Evolutionary conservation across 768 basidiomycete species (phyloP), one percentile per base, ranked within the genome.

Genomic region (Rhodotorula diobovata): DNA sequence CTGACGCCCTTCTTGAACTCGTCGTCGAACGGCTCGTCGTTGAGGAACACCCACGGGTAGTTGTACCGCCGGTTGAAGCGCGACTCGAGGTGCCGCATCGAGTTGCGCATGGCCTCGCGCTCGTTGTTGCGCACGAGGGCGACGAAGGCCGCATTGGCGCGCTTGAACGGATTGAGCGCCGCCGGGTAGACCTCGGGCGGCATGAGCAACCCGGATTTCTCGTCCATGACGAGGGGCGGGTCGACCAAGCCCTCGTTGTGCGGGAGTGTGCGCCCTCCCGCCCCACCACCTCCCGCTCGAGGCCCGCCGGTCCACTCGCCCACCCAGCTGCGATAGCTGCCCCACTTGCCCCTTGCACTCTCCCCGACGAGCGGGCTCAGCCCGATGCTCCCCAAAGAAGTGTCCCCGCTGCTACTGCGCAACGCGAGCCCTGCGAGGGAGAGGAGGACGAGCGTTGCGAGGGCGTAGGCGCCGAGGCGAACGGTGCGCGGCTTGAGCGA

Each of bases 51-150:
- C 58, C 58, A 59, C 28, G 75, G 71, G 80, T 92, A 92, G 25
- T 85, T 83, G 75, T 86, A 89, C 70, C 84, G 85, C 55, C 83
- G 82, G 81, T 97, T 97, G 82, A 96, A 96, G 51, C 89, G 83
- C 78, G 91, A 89, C 81, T 98, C 95, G 81, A 92, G 81, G 79
- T 89, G 87, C 77, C 88, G 86, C 70, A 69, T 72, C 37, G 65
- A 70, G 35, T 67, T 58, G 37, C 61, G 51, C 70, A 77, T 76
- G 0, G 54, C 34, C 20, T 70, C 70, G 18, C 70, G 63, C 56
- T 77, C 76, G 37, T 46, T 50, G 48, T 77, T 77, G 25, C 76
- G 53, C 7, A 77, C 76, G 18, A 76, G 61, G 23, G 70, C 62
- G 51, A 77, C 75, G n/a, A 73, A 54, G 28, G 72, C 74, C 6